Conservation (phyloP, 1,284 basidiomycete genomes). For the Golubevia pallescens region DNA sequence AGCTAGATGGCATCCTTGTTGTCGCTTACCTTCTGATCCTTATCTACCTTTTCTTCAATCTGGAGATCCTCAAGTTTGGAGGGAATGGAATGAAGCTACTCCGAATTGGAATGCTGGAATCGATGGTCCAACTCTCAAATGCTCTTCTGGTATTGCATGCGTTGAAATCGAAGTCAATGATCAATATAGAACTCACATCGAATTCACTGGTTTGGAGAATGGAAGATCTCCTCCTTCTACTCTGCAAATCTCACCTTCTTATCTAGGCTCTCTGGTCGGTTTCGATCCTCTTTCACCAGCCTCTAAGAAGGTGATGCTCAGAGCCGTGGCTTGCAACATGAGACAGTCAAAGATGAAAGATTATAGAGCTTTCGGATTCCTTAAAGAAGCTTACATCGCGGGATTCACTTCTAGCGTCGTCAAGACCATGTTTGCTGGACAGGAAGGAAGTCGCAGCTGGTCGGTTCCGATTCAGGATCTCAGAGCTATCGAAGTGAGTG, state of each 20-base stretch:
- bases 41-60: slow-evolving; percentile 13
- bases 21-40: slow-evolving; percentile 24
- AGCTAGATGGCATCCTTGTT: slow-evolving; percentile 35
- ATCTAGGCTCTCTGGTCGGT: slow-evolving; percentile 18
- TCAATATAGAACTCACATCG: slow-evolving; percentile 23
- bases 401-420: slow-evolving; percentile 11
- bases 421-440: slow-evolving; percentile 16
- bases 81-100: slow-evolving; percentile 20
- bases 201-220: slow-evolving; percentile 17
- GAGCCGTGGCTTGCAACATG: slow-evolving; percentile 30
- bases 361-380: slow-evolving; percentile 14
- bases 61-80: slow-evolving; percentile 13
- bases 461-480: not conserved
- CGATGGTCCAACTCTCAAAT: slow-evolving; percentile 17
- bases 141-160: slow-evolving; percentile 19
- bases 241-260: slow-evolving; percentile 18
- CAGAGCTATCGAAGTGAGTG: too few species aligned
- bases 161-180: slow-evolving; percentile 26
- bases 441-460: slow-evolving; percentile 9
- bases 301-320: slow-evolving; percentile 20
- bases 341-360: slow-evolving; percentile 22
- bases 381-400: slow-evolving; percentile 7
- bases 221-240: slow-evolving; percentile 10
- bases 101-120: slow-evolving; percentile 21
- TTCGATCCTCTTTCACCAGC: slow-evolving; percentile 20